Evolutionary conservation across 2,329 filamentous ascomycete species (phyloP).

Genomic region (Taxawa tesnikishii): DNA sequence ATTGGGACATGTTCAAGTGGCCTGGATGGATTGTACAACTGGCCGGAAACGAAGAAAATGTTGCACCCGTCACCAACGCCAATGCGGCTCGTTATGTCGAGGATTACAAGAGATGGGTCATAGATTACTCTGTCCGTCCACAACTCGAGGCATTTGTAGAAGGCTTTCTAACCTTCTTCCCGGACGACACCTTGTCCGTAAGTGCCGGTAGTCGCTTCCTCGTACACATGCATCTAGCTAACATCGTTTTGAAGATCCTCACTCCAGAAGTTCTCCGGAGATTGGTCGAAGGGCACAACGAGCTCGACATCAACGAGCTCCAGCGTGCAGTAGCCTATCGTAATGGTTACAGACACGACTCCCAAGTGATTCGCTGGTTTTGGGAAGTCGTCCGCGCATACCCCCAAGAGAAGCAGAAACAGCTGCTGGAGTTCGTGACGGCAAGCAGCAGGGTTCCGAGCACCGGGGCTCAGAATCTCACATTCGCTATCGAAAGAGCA

Average conservation of each 20-base stretch:
- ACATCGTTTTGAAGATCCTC: constrained; percentile 38
- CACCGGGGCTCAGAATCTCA: constrained; percentile 67
- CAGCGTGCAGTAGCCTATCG: constrained; percentile 65
- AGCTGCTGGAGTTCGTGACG: constrained; percentile 86
- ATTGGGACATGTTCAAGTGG: constrained; percentile 28
- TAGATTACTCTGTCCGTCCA: constrained; percentile 60
- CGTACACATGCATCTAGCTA: neutral
- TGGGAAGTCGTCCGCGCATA: constrained; percentile 68
- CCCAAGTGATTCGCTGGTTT: constrained; percentile 64
- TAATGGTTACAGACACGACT: constrained; percentile 59
- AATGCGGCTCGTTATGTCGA: constrained; percentile 69
- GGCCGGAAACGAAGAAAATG: constrained; percentile 33
- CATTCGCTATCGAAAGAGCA: constrained; percentile 74
- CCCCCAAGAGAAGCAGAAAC: constrained; percentile 56
- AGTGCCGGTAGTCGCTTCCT: neutral
- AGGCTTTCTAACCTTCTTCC: constrained; percentile 68
- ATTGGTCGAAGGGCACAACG: constrained; percentile 70
- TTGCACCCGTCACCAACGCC: constrained; percentile 63
- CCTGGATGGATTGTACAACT: constrained; percentile 38
- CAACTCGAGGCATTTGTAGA: constrained; percentile 71
- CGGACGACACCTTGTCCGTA: constrained; percentile 49
- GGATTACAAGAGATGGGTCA: constrained; percentile 78
- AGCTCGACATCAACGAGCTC: constrained; percentile 67
- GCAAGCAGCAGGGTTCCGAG: constrained; percentile 84
- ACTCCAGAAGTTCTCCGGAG: constrained; percentile 58